Percentiles rank a stretch among this genome's conserved stretches.
Evolutionary conservation across 2,329 filamentous ascomycete species (phyloP).

Genomic region (Dothiorella sarmentorum): DNA sequence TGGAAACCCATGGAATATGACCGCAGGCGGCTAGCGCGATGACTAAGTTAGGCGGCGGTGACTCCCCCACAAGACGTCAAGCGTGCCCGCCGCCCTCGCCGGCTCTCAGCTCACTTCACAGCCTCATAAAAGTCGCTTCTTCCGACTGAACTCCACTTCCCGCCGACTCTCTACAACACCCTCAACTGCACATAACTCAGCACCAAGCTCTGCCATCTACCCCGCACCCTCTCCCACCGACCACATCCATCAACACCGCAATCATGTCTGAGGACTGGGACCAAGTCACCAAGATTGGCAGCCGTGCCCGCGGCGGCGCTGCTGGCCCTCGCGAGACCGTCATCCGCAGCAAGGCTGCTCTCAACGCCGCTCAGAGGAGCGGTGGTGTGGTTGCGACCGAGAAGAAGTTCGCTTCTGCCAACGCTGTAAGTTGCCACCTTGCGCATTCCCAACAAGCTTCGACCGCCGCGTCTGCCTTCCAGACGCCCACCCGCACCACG

Average conservation of each 20-base stretch:
- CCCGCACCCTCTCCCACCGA: neutral
- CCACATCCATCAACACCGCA: conserved; percentile 21
- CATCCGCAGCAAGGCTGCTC: conserved; percentile 73
- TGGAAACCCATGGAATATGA: conserved; percentile 10
- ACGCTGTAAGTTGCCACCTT: conserved; percentile 60
- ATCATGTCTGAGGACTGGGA: conserved; percentile 83
- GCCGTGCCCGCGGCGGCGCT: conserved; percentile 70
- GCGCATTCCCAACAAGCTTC: neutral
- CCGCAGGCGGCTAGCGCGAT: neutral
- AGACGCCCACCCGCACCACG: neutral
- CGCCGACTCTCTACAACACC: neutral
- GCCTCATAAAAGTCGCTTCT: conserved; percentile 16
- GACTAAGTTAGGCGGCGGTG: conserved; percentile 14
- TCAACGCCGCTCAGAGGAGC: conserved; percentile 85
- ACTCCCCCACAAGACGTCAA: conserved; percentile 17
- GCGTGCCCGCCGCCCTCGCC: conserved; percentile 9
- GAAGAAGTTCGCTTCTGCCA: conserved; percentile 83
- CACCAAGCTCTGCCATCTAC: neutral
- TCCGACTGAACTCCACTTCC: neutral
- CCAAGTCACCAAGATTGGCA: conserved; percentile 86
- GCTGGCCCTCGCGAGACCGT: conserved; percentile 75
- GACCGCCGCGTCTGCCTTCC: neutral
- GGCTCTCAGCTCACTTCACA: neutral
- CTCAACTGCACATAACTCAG: neutral
- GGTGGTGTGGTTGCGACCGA: conserved; percentile 78